Evolutionary conservation across 1,284 basidiomycete species (phyloP).

Genomic region (Mycena citricolor): DNA sequence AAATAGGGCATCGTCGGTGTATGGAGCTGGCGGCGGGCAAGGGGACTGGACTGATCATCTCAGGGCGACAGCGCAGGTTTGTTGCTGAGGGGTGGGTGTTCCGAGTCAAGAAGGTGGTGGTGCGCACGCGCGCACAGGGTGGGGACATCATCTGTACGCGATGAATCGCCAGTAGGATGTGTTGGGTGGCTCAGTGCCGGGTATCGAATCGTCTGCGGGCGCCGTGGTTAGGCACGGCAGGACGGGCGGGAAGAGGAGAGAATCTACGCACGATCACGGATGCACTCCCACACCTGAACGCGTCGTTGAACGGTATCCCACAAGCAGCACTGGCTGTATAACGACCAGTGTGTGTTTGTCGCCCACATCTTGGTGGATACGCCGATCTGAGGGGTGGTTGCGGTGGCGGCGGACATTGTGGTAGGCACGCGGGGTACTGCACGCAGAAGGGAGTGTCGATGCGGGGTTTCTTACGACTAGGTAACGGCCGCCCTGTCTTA

Average conservation of each 20-base stretch:
- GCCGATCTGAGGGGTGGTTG: conserved; percentile 51
- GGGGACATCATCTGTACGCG: conserved; percentile 50
- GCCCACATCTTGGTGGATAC: conserved; percentile 72
- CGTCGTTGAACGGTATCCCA: conserved; percentile 64
- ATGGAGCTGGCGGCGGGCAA: no score
- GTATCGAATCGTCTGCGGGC: conserved; percentile 60
- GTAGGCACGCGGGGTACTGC: no score
- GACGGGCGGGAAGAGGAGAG: not conserved
- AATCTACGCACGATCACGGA: conserved; percentile 55
- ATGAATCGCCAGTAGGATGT: conserved; percentile 64
- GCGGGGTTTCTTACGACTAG: no score
- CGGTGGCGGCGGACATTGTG: conserved; percentile 11
- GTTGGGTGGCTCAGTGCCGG: conserved; percentile 64
- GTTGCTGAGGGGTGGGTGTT: no score
- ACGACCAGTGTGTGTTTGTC: conserved; percentile 57
- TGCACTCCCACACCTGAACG: conserved; percentile 73
- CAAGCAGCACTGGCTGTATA: conserved; percentile 63
- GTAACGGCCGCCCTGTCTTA: no score
- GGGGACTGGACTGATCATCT: no score
- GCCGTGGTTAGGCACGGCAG: conserved; percentile 10
- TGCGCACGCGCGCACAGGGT: no score
- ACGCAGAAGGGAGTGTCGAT: no score
- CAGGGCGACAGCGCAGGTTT: no score
- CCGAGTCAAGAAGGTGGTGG: no score
- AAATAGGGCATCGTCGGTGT: no score